Evolutionary conservation across 2,329 filamentous ascomycete genomes (phyloP), one percentile per base, ranked within the genome.

Genomic region (Cadophora malorum): DNA sequence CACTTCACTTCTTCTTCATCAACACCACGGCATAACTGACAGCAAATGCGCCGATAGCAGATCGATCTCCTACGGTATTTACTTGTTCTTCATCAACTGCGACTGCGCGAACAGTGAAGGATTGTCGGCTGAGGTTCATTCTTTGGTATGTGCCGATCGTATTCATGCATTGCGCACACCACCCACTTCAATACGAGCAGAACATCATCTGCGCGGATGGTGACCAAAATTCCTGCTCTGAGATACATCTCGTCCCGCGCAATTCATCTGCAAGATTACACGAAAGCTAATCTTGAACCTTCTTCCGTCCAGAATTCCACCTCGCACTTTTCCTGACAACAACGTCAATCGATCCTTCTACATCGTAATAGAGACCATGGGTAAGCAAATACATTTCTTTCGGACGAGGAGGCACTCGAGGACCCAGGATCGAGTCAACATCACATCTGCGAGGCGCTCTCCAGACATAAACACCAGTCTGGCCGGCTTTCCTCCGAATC

Each of bases 261-360:
- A 65, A 64, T 8, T 62, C 59, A 62, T 47, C 49, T 58, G 53
- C 59, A 68, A 56, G 14, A 59, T 56, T 66, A 64, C 58, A 65
- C 60, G 25, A 28, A 72, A 70, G 72, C 74, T 75, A 73, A 76
- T 69, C 58, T 64, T 35, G 28, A 67, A 38, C 64, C 55, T 65
- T 64, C 50, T 45, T 56, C 56, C 52, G 41, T 58, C n/a, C 55
- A 74, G 71, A 73, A 35, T 64, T 61, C 62, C 53, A 66, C 67
- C 64, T 71, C 68, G 66, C 63, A 68, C 72, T 70, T 74, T 66
- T 71, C 68, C 63, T 69, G 50, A 63, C 65, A 59, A 71, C 66
- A 78, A 78, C 74, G 64, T 62, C 70, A 56, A 71, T 75, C 74
- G 74, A 72, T 71, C 75, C 67, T 77, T 76, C 74, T 74, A 65